Evolutionary conservation across 129 eudicot genomes (phyloP), one percentile per base, ranked within the genome.

Genomic region (Kitagawia praeruptora): DNA sequence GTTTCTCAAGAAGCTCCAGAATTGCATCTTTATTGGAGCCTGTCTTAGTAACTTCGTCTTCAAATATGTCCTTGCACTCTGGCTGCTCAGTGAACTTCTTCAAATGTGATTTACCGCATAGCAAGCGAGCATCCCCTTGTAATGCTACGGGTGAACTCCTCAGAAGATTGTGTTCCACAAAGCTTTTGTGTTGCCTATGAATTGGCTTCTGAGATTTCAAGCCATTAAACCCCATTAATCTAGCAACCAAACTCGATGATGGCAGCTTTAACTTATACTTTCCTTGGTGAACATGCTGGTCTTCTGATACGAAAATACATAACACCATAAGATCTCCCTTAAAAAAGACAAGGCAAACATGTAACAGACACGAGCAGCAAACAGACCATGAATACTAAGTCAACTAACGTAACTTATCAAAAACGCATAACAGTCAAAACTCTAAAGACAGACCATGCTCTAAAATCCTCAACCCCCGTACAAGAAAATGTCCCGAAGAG

Each of bases 201-300:
- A 72, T 69, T 82, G 85, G 83, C 80, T 87, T 89, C 34, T 87
- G 92, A 49, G 91, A 83, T 70, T 97, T 93, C 77, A 90, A 64
- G 70, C 92, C 92, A 81, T 94, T 96, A 51, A 94, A 87, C 80
- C 96, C 97, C 98, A 94, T 91, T 83, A 94, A 86, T 80, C 86
- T 84, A 74, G 98, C 96, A 64, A 94, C 83, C 58, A 88, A 81
- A 83, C 89, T 87, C 23, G 96, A 91, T 38, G 92, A 51, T 27
- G 39, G 40, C 58, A 75, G 34, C 77, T 25, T 75, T 75, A n/a
- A 27, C 7, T n/a, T 25, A 14, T 6, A 5, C 10, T 75, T 75
- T 46, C 46, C 77, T 45, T 46, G 14, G 19, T 3, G 27, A 48
- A 46, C 31, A 34, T 75, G 77, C 41, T 25, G 61, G 58, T 15